Base-by-base conservation (phyloP, 148 eudicot genomes). In the Polygonum maritimum region DNA sequence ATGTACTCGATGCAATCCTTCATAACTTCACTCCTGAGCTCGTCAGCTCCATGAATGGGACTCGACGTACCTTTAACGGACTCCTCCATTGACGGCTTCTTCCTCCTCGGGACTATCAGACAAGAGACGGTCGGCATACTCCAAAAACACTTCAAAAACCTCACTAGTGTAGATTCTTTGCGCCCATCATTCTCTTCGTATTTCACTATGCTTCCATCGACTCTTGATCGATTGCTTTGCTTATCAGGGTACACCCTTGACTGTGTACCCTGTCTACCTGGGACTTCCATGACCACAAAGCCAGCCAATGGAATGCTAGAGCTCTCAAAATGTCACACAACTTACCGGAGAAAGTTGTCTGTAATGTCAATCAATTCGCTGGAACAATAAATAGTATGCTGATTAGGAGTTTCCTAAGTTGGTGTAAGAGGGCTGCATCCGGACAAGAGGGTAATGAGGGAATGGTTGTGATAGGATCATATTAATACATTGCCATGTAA, bases 1-100 rank as follows among this genome's bases (percentile, higher is more conserved):
- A 67, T 67, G 38, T 67, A 67, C 10, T 67, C 71, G 16, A 67
- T 67, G 71, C 71, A 67, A 67, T 67, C 71, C 44, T 67, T 67
- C 21, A 67, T 15, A 38, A 21, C 40, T 67, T 67, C 44, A 35
- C 38, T 10, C 45, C 44, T 7, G 45, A 35, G 71, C 15, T 67
- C 71, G 36, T 67, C 71, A 6, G 45, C 71, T 67, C 44, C 71
- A 38, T 67, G 44, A n/a, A 11, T 8, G 49, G 71, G 70, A 80
- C 39, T 39, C 26, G 54, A 22, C 40, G 55, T 13, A 40, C 52
- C 62, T 16, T 38, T 70, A 67, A 67, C 45, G 38, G 71, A 36
- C 16, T 35, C 71, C 41, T 67, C 71, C 44, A 14, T 5, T 5
- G 71, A 21, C 44, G n/a, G 21, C 40, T 67, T 67, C 71, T 67